phyloP scores from a whole-genome alignment of 768 basidiomycete genomes.

The Naganishia vishniacii region DNA sequence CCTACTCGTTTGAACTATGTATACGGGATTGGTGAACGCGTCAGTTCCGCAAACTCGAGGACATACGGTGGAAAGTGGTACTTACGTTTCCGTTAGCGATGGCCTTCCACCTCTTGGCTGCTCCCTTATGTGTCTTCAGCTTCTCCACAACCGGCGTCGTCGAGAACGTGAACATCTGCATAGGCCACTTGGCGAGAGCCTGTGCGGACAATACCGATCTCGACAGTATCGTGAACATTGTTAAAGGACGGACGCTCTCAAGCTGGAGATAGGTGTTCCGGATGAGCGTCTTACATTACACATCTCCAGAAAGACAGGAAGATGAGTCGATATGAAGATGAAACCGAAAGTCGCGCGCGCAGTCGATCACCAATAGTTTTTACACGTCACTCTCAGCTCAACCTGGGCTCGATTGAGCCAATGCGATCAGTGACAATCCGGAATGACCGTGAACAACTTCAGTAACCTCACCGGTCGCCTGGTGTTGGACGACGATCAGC shows the following conservation, averaged over 20 bases:
- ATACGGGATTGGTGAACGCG: background rate
- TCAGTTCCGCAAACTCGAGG: background rate
- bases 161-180: conserved; percentile 14
- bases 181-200: conserved; percentile 30
- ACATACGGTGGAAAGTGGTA: background rate
- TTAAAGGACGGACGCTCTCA: background rate
- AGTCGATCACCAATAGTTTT: no score
- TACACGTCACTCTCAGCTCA: no score
- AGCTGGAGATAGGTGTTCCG: background rate
- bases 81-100: conserved; percentile 40
- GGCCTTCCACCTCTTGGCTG: conserved; percentile 48
- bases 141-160: conserved; percentile 34
- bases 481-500: background rate
- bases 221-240: conserved; percentile 5
- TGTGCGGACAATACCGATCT: background rate
- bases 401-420: no score
- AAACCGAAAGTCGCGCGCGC: no score
- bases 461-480: no score
- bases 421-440: no score
- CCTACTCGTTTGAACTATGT: conserved; percentile 47
- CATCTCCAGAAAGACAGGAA: no score
- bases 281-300: no score
- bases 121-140: conserved; percentile 49
- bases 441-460: no score
- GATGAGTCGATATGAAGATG: no score